Percentiles rank a stretch among this genome's conserved stretches.
Evolutionary conservation across 352 stramenopile genomes (phyloP).

Genomic region (Globisporangium orthogonon): DNA sequence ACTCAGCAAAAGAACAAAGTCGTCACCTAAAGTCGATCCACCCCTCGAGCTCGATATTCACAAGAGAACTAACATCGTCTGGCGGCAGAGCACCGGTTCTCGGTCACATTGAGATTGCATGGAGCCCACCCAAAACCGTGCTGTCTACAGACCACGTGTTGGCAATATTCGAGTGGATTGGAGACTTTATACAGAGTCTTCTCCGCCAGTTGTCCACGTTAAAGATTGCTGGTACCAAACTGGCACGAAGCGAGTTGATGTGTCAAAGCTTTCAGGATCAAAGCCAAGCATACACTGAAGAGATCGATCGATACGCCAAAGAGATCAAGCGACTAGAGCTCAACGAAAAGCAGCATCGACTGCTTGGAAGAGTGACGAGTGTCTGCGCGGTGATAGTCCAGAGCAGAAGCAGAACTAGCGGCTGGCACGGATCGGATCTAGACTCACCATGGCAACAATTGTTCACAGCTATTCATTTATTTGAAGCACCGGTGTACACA

Average conservation of each 20-base stretch:
- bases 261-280: not conserved
- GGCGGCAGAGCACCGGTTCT: not conserved
- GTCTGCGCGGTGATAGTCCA: not conserved
- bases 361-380: not conserved
- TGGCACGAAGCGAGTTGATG: not conserved
- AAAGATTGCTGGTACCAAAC: not conserved
- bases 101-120: constrained; percentile 1
- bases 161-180: constrained; percentile 5
- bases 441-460: not conserved
- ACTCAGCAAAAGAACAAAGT: not conserved
- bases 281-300: not conserved
- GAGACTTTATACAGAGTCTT: constrained; percentile 1
- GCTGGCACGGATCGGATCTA: not conserved
- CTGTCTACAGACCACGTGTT: not conserved
- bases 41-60: not conserved
- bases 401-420: not conserved
- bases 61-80: not conserved
- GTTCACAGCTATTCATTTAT: not conserved
- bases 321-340: not conserved
- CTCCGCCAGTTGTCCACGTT: not conserved
- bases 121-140: not conserved
- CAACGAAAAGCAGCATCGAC: not conserved
- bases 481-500: not conserved
- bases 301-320: not conserved
- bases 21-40: not conserved